Evolutionary conservation across 306 rosid species (phyloP).

Genomic region (Rosa multiflora): DNA sequence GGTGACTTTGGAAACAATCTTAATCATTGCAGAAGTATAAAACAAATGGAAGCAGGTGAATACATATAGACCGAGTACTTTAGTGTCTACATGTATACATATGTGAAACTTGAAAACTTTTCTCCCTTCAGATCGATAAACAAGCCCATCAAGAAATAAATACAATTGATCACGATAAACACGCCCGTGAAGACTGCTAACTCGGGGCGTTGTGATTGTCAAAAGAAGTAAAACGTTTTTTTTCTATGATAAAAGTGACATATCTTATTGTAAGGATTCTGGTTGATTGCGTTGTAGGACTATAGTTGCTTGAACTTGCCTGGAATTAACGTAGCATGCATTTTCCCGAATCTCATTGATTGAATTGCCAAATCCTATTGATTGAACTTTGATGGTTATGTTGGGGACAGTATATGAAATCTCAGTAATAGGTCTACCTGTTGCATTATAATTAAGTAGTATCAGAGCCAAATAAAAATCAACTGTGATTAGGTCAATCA

Average conservation of each 20-base stretch:
- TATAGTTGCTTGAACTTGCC: background rate
- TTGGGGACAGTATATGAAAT: background rate
- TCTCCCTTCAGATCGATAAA: background rate
- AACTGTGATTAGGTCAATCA: too few species aligned
- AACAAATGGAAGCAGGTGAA: background rate
- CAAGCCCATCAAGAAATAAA: background rate
- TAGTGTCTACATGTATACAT: too few species aligned
- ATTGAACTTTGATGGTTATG: background rate
- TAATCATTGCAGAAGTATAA: background rate
- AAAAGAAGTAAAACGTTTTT: background rate
- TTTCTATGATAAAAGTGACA: background rate
- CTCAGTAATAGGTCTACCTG: too few species aligned
- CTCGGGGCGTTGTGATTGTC: background rate
- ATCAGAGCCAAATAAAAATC: too few species aligned
- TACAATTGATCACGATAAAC: background rate
- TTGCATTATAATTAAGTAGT: too few species aligned
- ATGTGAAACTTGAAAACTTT: too few species aligned
- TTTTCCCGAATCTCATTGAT: background rate
- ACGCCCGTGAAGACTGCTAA: background rate
- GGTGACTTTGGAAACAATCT: slow-evolving; percentile 1
- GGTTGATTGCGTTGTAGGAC: background rate
- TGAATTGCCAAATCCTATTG: background rate
- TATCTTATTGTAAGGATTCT: background rate
- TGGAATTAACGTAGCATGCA: background rate
- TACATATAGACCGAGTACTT: background rate